A percentile compares a stretch with the other conserved stretches of the same genome.
phyloP scores from a whole-genome alignment of 2,329 filamentous ascomycete genomes.

The Rutstroemia sp. region DNA sequence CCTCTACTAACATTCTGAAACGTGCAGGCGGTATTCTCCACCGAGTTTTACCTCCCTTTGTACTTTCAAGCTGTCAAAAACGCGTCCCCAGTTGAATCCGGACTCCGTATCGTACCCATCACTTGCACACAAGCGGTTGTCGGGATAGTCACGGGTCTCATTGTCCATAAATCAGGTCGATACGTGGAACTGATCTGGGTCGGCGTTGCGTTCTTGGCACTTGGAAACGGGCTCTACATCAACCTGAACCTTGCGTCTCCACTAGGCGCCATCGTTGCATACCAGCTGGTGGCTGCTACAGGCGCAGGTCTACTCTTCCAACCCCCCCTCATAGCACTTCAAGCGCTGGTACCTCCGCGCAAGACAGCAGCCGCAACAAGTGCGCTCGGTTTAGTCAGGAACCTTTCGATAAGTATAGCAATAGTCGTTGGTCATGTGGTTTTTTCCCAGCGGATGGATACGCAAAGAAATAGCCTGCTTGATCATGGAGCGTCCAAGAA shows the following conservation, averaged over 20 bases:
- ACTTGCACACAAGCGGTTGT: slow-evolving; percentile 56
- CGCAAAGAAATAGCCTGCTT: slow-evolving; percentile 6
- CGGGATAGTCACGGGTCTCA: slow-evolving; percentile 56
- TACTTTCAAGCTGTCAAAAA: slow-evolving; percentile 77
- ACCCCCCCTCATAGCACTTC: slow-evolving; percentile 47
- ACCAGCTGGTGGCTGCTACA: slow-evolving; percentile 43
- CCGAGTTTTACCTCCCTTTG: slow-evolving; percentile 35
- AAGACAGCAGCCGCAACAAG: slow-evolving; percentile 41
- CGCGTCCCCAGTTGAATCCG: slow-evolving; percentile 60
- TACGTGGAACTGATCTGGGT: slow-evolving; percentile 40
- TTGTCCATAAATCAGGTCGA: slow-evolving; percentile 46
- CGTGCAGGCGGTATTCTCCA: neutral
- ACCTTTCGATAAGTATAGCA: slow-evolving; percentile 35
- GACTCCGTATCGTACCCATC: slow-evolving; percentile 65
- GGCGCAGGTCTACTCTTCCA: slow-evolving; percentile 47
- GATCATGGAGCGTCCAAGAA: slow-evolving; percentile 12
- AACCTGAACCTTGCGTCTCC: slow-evolving; percentile 31
- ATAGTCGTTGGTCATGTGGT: slow-evolving; percentile 40
- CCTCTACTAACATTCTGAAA: slow-evolving; percentile 42
- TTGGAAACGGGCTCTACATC: slow-evolving; percentile 39
- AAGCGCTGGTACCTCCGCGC: slow-evolving; percentile 37
- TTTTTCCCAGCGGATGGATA: slow-evolving; percentile 36
- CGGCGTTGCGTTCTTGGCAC: slow-evolving; percentile 34
- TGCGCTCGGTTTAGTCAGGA: slow-evolving; percentile 40
- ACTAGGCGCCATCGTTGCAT: slow-evolving; percentile 35